These are phyloP conservation scores for Anethum foeniculum DNA, from an alignment of 140 eudicot species.

Conservation along the genomic window DNA sequence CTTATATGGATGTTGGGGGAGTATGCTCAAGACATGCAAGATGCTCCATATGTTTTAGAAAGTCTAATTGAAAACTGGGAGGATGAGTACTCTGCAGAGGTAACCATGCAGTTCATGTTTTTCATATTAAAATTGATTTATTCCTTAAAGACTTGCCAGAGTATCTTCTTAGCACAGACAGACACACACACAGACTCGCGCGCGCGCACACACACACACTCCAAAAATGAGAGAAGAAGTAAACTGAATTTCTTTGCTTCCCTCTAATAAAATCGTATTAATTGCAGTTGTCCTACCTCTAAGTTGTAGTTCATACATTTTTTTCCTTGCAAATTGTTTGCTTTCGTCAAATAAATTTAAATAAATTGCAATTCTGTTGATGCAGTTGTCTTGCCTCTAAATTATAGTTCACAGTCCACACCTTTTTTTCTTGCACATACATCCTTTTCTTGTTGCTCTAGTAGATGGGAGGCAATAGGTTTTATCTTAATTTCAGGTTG, in stretches of 20 bases:
- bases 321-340: not conserved
- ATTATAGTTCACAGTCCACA: not conserved
- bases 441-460: not conserved
- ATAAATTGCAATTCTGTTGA: not conserved
- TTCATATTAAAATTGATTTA: not conserved
- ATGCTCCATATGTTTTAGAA: constrained; percentile 92
- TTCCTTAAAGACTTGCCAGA: not conserved
- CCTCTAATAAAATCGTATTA: not conserved
- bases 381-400: not conserved
- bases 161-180: not conserved
- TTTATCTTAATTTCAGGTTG: not conserved
- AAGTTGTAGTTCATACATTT: not conserved
- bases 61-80: constrained; percentile 87
- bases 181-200: too few species aligned
- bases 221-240: not conserved
- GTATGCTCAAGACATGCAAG: constrained; percentile 96
- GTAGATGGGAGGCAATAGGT: not conserved
- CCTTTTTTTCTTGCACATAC: not conserved
- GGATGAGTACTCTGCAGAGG: constrained; percentile 93
- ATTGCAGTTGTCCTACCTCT: not conserved
- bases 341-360: not conserved
- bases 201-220: not conserved
- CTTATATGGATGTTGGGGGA: constrained; percentile 99
- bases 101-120: constrained; percentile 15
- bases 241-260: not conserved